Evolutionary conservation across 495 filamentous ascomycete genomes (phyloP).

Genomic region (Daldinia childiae): DNA sequence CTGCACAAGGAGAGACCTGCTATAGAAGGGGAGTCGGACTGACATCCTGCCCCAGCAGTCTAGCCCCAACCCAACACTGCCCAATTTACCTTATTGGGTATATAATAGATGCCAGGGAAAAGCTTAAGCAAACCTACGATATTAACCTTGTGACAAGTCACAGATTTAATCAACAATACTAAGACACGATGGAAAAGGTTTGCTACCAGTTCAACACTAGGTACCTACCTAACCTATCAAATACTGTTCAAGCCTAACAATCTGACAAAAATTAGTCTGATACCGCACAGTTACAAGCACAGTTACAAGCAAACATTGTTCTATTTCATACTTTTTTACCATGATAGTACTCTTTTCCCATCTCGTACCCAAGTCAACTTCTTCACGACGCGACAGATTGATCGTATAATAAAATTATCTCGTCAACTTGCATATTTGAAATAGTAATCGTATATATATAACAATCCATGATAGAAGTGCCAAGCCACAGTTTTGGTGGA

Average conservation of each 20-base stretch:
- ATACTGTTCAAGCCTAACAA: not conserved
- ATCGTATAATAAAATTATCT: not conserved
- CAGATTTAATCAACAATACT: not conserved
- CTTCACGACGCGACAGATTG: not conserved
- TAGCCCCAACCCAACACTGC: conserved; percentile 19
- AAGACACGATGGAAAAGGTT: conserved; percentile 9
- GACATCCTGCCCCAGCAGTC: not conserved
- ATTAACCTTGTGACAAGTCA: not conserved
- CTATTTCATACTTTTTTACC: not conserved
- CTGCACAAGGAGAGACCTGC: not conserved
- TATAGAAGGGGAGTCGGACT: conserved; percentile 3
- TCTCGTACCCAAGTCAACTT: not conserved
- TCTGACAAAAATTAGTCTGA: not conserved
- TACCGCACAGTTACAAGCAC: not conserved
- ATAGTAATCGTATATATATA: not conserved
- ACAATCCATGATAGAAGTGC: not conserved
- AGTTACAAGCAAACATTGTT: conserved; percentile 29
- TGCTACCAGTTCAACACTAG: conserved; percentile 17
- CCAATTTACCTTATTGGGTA: conserved; percentile 13
- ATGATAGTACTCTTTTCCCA: not conserved
- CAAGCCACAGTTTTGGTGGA: conserved; percentile 5
- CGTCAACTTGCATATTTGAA: not conserved
- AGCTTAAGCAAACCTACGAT: conserved; percentile 8
- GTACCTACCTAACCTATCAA: not conserved
- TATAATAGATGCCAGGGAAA: not conserved